Base-by-base conservation (phyloP, 2,329 filamentous ascomycete genomes). In the Sarocladium oryzae region DNA sequence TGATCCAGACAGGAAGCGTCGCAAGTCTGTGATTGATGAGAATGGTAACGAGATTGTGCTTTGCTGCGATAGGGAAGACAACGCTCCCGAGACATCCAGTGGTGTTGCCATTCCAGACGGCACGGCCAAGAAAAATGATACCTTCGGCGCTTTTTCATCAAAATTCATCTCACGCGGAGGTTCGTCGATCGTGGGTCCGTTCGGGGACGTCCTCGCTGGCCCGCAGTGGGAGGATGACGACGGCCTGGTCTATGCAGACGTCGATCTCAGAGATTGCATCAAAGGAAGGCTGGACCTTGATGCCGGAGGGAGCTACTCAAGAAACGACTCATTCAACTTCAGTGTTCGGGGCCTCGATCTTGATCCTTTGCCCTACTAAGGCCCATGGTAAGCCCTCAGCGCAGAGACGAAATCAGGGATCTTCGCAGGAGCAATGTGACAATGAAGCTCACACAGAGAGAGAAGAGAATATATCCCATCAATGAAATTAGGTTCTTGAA, bases 211-310 rank as follows among this genome's bases (percentile, higher is more conserved):
- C 0, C 68, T 96, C 1, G 82, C 82, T 1, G 89, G 87, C 0
- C 91, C 91, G 1, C 72, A 93, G 53, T 96, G 90, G 90, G 88
- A 95, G 53, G 84, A 91, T 54, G 68, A 85, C 51, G 75, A 81
- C 3, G 79, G 81, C 0, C 65, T 96, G 26, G 69, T 90, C 49
- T 79, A 79, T 30, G 76, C 81, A 1, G 88, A 93, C 56, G 84
- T 91, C 3, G 89, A 96, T 61, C 85, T 96, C 60, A 87, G 95
- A 45, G 89, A 96, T 57, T 96, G 91, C 59, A 80, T 90, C 57
- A 76, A 88, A 9, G 91, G 90, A 0, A 74, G 89, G 50, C 65
- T 96, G 56, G 90, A 96, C 65, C 66, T 96, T 43, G 91, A 96
- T 70, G 83, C 88, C 33, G 89, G 82, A 2, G 91, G 91, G 0